Conservation (phyloP, 768 basidiomycete genomes). For the Suillus variegatus region DNA sequence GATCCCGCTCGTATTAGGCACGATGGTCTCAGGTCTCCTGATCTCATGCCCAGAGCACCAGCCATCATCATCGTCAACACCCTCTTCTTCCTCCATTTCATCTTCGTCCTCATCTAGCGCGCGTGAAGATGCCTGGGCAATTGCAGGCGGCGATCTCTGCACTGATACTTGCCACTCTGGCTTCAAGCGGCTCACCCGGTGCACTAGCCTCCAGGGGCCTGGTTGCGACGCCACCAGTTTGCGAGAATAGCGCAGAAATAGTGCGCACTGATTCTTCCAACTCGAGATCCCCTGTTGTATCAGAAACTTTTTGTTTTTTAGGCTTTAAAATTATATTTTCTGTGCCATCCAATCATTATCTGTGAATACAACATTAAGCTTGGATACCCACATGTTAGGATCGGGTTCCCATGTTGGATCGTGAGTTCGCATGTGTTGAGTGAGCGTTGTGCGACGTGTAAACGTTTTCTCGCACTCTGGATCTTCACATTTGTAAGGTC, state of each 20-base stretch:
- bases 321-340: conserved; percentile 78
- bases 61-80: conserved; percentile 42
- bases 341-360: conserved; percentile 32
- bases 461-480: conserved; percentile 85
- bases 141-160: conserved; percentile 79
- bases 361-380: conserved; percentile 10
- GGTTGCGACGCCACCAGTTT: conserved; percentile 41
- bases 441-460: conserved; percentile 81
- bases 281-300: conserved; percentile 57
- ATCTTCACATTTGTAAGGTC: conserved; percentile 85
- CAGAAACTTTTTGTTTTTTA: conserved; percentile 59
- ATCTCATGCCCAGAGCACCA: conserved; percentile 53
- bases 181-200: conserved; percentile 51
- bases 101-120: conserved; percentile 60
- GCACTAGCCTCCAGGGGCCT: conserved; percentile 32
- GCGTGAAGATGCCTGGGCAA: conserved; percentile 71
- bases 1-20: conserved; percentile 65
- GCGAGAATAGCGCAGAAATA: conserved; percentile 66
- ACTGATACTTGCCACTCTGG: conserved; percentile 74
- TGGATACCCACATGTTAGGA: conserved; percentile 66
- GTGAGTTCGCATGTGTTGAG: conserved; percentile 86
- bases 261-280: conserved; percentile 75
- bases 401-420: conserved; percentile 85
- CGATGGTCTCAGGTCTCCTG: conserved; percentile 49
- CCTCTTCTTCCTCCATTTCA: conserved; percentile 37